These are phyloP conservation scores for Cryptococcus sp. DNA, from an alignment of 1,284 basidiomycete genomes.

Conservation along the genomic window DNA sequence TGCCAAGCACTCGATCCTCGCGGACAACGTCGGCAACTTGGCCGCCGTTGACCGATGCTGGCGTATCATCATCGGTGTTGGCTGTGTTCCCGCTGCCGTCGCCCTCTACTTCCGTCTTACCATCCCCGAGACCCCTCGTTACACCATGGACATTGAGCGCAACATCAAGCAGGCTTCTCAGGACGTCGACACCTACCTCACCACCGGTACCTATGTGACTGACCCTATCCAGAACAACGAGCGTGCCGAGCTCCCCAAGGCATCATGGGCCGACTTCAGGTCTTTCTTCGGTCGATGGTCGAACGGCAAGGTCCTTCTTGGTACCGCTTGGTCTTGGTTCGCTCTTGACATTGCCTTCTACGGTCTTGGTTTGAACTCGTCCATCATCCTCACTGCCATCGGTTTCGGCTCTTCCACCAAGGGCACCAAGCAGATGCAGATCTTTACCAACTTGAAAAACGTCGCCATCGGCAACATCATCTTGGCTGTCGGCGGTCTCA, in stretches of 20 bases:
- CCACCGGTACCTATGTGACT: slow-evolving; percentile 57
- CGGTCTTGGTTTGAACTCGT: slow-evolving; percentile 77
- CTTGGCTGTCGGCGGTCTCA: slow-evolving; percentile 61
- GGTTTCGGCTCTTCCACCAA: slow-evolving; percentile 56
- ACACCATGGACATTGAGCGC: slow-evolving; percentile 86
- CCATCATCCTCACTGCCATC: slow-evolving; percentile 61
- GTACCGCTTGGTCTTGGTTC: slow-evolving; percentile 65
- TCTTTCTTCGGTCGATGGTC: slow-evolving; percentile 55
- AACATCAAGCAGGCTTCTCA: slow-evolving; percentile 71
- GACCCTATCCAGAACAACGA: slow-evolving; percentile 64
- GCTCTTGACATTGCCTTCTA: slow-evolving; percentile 74
- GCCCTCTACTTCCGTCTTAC: slow-evolving; percentile 59
- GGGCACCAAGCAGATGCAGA: slow-evolving; percentile 46
- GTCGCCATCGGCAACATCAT: slow-evolving; percentile 61
- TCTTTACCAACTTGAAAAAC: slow-evolving; percentile 53
- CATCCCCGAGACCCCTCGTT: slow-evolving; percentile 65
- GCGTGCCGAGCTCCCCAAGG: slow-evolving; percentile 66
- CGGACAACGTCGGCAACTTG: slow-evolving; percentile 52
- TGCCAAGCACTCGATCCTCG: slow-evolving; percentile 66
- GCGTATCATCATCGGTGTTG: slow-evolving; percentile 58
- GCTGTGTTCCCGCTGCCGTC: slow-evolving; percentile 53
- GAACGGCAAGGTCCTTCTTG: slow-evolving; percentile 57
- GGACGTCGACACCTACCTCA: slow-evolving; percentile 66
- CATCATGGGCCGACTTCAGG: slow-evolving; percentile 65
- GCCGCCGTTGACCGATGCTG: slow-evolving; percentile 56